These are phyloP conservation scores for Rhodotorula sphaerocarpa DNA, from an alignment of 768 basidiomycete species.

Conservation along the genomic window DNA sequence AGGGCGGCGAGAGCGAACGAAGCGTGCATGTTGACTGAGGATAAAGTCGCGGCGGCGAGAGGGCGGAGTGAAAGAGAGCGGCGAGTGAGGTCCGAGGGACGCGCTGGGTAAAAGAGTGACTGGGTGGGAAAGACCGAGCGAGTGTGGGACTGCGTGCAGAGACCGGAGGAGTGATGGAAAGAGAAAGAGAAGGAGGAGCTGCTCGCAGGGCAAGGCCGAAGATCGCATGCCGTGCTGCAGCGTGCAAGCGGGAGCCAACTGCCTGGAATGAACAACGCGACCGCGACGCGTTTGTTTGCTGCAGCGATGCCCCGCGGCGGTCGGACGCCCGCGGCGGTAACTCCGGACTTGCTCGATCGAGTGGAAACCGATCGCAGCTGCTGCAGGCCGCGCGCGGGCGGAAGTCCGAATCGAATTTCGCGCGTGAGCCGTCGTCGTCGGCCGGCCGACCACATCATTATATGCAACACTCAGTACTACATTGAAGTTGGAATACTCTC, in stretches of 20 bases:
- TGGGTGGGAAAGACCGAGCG: not conserved
- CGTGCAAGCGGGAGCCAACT: too few relatives aligned
- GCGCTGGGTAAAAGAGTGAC: not conserved
- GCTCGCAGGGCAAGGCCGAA: not conserved
- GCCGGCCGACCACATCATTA: too few relatives aligned
- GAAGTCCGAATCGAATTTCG: too few relatives aligned
- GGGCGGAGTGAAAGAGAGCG: not conserved
- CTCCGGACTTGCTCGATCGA: too few relatives aligned
- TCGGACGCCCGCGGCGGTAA: too few relatives aligned
- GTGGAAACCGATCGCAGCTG: too few relatives aligned
- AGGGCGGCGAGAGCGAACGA: conserved; percentile 5
- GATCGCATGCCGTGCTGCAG: too few relatives aligned
- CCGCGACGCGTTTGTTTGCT: not conserved
- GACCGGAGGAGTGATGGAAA: not conserved
- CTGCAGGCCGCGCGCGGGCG: too few relatives aligned
- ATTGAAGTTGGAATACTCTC: too few relatives aligned
- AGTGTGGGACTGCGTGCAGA: not conserved
- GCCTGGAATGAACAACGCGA: not conserved
- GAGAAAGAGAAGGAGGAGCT: not conserved
- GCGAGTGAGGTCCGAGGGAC: not conserved
- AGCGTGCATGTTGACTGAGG: conserved; percentile 3
- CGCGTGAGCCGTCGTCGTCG: too few relatives aligned
- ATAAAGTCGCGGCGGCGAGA: too few relatives aligned
- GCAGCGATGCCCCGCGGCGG: not conserved
- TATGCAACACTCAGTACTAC: too few relatives aligned